These are phyloP conservation scores for Cystofilobasidium bisporidii DNA, from an alignment of 768 basidiomycete species.

Conservation along the genomic window DNA sequence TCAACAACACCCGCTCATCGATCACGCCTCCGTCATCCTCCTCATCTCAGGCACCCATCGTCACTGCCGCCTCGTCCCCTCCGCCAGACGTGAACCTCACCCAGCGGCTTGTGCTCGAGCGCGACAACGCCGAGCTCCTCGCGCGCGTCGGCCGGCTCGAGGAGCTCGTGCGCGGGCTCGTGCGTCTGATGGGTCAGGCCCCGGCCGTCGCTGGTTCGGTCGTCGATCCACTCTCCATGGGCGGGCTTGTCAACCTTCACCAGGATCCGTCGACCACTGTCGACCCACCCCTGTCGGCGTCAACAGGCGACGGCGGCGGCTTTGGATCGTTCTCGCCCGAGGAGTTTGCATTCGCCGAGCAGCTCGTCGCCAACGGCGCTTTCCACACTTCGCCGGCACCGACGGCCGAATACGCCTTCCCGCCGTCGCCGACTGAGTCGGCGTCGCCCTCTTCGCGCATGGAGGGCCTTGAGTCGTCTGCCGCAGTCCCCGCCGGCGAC, in stretches of 20 bases:
- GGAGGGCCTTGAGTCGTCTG: background rate
- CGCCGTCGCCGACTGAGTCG: background rate
- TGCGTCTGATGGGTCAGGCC: slow-evolving; percentile 16
- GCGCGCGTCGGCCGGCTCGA: slow-evolving; percentile 22
- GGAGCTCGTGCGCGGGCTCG: slow-evolving; percentile 27
- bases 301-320: background rate
- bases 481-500: slow-evolving; percentile 2
- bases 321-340: background rate
- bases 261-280: background rate
- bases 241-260: background rate
- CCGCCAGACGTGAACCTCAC: slow-evolving; percentile 1
- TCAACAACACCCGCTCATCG: background rate
- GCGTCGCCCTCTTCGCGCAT: background rate
- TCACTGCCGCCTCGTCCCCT: no score
- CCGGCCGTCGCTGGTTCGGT: background rate
- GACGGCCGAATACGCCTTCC: background rate
- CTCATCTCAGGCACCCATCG: no score
- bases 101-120: slow-evolving; percentile 19
- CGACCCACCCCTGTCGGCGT: background rate
- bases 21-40: background rate
- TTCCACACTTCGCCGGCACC: background rate
- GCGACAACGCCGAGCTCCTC: slow-evolving; percentile 22
- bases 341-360: background rate
- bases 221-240: background rate
- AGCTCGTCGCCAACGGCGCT: background rate